These are phyloP conservation scores for Artomyces pyxidatus DNA, from an alignment of 768 basidiomycete genomes.

Conservation along the genomic window DNA sequence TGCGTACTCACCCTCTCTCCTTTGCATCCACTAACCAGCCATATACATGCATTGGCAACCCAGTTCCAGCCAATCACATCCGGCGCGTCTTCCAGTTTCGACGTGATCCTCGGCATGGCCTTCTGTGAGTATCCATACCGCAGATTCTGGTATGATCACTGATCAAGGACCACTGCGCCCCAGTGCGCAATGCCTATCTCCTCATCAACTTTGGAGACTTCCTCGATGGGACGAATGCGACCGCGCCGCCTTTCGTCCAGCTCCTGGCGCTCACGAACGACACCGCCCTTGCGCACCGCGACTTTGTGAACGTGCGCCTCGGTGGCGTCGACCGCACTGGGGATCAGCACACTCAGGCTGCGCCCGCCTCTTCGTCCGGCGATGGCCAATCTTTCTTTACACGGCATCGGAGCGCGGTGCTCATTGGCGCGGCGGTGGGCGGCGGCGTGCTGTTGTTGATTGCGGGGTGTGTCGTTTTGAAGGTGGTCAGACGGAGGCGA, in stretches of 20 bases:
- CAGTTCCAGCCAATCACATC: constrained; percentile 63
- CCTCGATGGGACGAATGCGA: constrained; percentile 29
- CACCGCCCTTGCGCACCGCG: background rate
- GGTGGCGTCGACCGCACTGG: background rate
- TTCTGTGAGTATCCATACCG: constrained; percentile 40
- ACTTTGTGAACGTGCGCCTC: background rate
- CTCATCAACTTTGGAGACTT: constrained; percentile 60
- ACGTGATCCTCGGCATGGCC: constrained; percentile 66
- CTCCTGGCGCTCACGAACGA: background rate
- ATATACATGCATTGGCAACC: background rate
- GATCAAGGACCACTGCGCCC: background rate
- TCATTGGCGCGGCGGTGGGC: background rate
- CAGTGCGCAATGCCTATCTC: constrained; percentile 61
- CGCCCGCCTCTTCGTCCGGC: no score
- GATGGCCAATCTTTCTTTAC: no score
- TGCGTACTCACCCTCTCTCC: constrained; percentile 31
- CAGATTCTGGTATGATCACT: background rate
- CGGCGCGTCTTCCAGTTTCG: constrained; percentile 47
- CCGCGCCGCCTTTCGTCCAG: constrained; percentile 28
- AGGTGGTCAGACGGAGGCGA: background rate
- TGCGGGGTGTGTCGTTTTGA: background rate
- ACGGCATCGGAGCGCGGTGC: background rate
- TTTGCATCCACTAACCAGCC: background rate
- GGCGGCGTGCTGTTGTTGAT: background rate
- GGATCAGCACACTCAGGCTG: background rate